Evolutionary conservation across 345 rosid species (phyloP).

Genomic region (Acer yangbiense): DNA sequence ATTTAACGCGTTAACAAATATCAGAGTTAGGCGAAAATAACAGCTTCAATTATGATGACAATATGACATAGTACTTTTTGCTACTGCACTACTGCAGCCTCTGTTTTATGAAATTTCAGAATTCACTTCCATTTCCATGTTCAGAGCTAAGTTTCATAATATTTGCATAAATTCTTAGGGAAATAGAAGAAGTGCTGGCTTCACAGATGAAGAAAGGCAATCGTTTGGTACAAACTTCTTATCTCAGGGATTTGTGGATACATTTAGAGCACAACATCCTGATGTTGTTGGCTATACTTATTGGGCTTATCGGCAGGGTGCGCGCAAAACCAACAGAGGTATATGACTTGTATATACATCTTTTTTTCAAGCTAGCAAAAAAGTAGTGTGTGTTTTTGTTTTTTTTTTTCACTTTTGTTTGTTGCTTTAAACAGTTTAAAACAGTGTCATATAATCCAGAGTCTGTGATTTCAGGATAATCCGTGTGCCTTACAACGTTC

Average conservation of each 20-base stretch:
- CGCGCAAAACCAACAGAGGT: constrained; percentile 86
- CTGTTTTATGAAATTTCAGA: background rate
- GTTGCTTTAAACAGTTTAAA: background rate
- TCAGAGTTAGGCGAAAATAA: background rate
- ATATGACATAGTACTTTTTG: background rate
- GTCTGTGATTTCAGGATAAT: background rate
- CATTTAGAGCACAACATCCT: constrained; percentile 86
- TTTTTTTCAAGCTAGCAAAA: background rate
- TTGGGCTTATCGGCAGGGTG: constrained; percentile 91
- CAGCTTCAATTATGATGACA: background rate
- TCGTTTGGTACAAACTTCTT: constrained; percentile 76
- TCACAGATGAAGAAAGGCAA: constrained; percentile 81
- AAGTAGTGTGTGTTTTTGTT: background rate
- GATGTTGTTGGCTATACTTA: constrained; percentile 88
- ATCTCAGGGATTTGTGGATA: constrained; percentile 84
- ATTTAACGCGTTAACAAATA: background rate
- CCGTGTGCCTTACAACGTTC: background rate
- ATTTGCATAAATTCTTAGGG: constrained; percentile 49
- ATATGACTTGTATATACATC: background rate
- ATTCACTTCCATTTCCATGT: background rate
- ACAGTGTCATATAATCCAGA: background rate
- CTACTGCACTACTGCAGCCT: background rate
- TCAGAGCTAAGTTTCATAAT: background rate
- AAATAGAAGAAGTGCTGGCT: constrained; percentile 92
- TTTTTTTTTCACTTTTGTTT: background rate